Conservation (phyloP, 1,284 basidiomycete species). For the Pseudozyma hubeiensis region DNA sequence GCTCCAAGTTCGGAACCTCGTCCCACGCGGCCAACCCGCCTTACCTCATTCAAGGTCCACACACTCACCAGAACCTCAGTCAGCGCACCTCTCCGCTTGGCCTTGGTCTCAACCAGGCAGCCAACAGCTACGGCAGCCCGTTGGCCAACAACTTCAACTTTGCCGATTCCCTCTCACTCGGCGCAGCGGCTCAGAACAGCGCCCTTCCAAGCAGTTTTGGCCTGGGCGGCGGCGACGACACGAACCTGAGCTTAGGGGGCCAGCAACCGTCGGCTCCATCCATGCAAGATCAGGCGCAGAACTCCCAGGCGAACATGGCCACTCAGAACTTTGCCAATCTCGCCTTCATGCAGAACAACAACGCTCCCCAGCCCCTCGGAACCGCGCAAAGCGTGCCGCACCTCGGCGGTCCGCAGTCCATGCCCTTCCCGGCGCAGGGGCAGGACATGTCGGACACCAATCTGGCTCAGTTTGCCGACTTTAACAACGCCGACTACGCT, state of each 20-base stretch:
- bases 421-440: conserved; percentile 54
- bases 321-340: conserved; percentile 44
- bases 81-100: conserved; percentile 49
- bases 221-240: conserved; percentile 15
- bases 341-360: conserved; percentile 34
- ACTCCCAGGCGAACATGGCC: conserved; percentile 39
- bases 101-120: conserved; percentile 32
- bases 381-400: conserved; percentile 50
- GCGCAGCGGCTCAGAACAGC: conserved; percentile 14
- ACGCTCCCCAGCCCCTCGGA: conserved; percentile 48
- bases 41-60: conserved; percentile 46
- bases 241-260: conserved; percentile 8
- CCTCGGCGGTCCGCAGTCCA: conserved; percentile 57
- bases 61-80: conserved; percentile 48
- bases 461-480: conserved; percentile 34
- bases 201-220: conserved; percentile 37
- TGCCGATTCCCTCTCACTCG: conserved; percentile 30
- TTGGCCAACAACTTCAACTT: conserved; percentile 51
- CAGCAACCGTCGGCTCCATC: conserved; percentile 29
- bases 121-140: conserved; percentile 33
- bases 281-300: conserved; percentile 50
- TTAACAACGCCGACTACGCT: conserved; percentile 34
- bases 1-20: conserved; percentile 45
- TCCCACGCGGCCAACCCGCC: conserved; percentile 47
- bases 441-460: conserved; percentile 22